Evolutionary conservation across 306 rosid species (phyloP), one percentile per base, ranked within the genome.

Genomic region (Albizia julibrissin): DNA sequence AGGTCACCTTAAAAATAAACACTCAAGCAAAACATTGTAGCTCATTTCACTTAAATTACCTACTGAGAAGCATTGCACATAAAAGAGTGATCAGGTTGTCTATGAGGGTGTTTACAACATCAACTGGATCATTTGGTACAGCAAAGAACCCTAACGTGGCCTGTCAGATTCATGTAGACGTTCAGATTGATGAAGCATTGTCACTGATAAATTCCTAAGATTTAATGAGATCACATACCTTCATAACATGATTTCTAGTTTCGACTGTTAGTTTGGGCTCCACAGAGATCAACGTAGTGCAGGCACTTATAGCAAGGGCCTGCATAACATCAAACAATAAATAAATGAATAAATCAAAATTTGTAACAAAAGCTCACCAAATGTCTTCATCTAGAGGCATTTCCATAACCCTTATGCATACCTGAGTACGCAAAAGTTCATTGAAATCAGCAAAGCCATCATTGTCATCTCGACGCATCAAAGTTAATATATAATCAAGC

Each of bases 141-240:
- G 99, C 95, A 87, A 95, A 95, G 88, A 95, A 95, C 83, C 99
- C 99, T 83, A 95, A 71, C 31, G 99, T 95, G 72, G 99, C 99
- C 99, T 95, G 99, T 79, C 74, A 83, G 73, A 89, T 75, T 85
- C 79, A 71, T 76, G 77, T 80, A 39, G 29, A 88, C 80, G 85
- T 74, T 81, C 46, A 81, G 74, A 82, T 39, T 54, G 21, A 56
- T n/a, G 43, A 65, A 82, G 39, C 21, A 71, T 64, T 74, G 62
- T 64, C 22, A 59, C 34, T 40, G 22, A 34, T 37, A 74, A 42
- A 43, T 71, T 79, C 74, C 47, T 52, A 43, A 73, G 82, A 77
- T 83, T 68, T 72, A 82, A 87, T 40, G 64, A 58, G 76, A 75
- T 42, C 14, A 37, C 77, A 37, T 84, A 91, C 99, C 99, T 95